Percentiles rank a stretch among this genome's conserved stretches.
Conservation (phyloP, 257 asterid species). For the Solanum corneliomulleri region DNA sequence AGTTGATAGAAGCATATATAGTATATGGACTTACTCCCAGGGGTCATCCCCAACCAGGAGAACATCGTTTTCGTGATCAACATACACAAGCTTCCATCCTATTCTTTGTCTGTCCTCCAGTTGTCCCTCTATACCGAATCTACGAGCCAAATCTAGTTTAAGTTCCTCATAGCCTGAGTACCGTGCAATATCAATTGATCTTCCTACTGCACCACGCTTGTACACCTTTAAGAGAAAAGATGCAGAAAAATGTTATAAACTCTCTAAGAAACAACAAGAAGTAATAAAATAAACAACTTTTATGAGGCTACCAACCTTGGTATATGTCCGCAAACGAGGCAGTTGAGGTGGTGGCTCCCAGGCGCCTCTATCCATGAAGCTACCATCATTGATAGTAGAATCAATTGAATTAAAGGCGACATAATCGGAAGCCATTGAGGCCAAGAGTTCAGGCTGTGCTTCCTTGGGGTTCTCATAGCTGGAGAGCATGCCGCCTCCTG, state of each 20-base stretch:
- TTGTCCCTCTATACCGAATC: conserved; percentile 91
- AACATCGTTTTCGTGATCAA: conserved; percentile 38
- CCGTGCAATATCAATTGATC: conserved; percentile 80
- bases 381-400: conserved; percentile 54
- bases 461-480: conserved; percentile 57
- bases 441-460: conserved; percentile 68
- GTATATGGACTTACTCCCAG: conserved; percentile 31
- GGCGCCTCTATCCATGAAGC: conserved; percentile 59
- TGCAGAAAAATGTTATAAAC: not conserved
- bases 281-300: not conserved
- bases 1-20: not conserved
- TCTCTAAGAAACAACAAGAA: not conserved
- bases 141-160: conserved; percentile 79
- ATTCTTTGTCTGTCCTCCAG: conserved; percentile 79
- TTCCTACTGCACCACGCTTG: conserved; percentile 97
- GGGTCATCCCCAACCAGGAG: conserved; percentile 48
- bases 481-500: conserved; percentile 60
- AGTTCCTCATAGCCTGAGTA: conserved; percentile 90
- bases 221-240: conserved; percentile 43
- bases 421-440: conserved; percentile 87
- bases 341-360: conserved; percentile 77
- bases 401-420: conserved; percentile 78
- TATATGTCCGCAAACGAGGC: conserved; percentile 75
- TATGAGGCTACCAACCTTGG: conserved; percentile 48
- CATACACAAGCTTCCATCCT: conserved; percentile 98